Base-by-base conservation (phyloP, 75 land plant species). In the Selaginella moellendorffii region DNA sequence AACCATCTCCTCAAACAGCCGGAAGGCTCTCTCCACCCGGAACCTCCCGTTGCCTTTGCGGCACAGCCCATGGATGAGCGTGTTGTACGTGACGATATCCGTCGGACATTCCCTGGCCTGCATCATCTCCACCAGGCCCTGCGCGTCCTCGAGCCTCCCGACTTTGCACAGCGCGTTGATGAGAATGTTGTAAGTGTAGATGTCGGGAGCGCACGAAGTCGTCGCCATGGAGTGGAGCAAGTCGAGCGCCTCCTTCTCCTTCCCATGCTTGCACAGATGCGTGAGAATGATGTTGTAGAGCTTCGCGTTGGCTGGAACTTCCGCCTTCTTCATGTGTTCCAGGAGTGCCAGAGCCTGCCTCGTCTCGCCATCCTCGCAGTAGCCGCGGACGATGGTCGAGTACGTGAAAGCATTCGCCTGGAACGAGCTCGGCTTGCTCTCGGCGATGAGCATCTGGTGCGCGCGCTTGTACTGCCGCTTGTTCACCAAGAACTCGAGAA, bases 171-270 rank as follows among this genome's bases (percentile, higher is more conserved):
- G 46, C 14, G 46, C 46, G 14, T 36, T 36, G 46, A 36, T 14
- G 14, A 36, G 5, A 14, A 36, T 36, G 46, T 92, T 92, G 67
- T 72, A 92, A 1, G 97, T 88, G 62, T 68, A 85, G 21, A 74
- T 68, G 74, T 92, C 85, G 28, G 95, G 79, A 5, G 46, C 14
- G 46, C 46, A 36, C 46, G 46, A 36, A 5, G 46, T 5, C 10
- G 46, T 5, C 46, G 46, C 14, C 46, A 36, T 36, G 10, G 46
- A 5, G 14, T 36, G 46, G 10, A 36, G 46, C 14, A 36, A 5
- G 10, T 36, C 46, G 14, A 36, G 46, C 10, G 46, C 46, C 14
- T 36, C 46, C 46, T 36, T 36, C 46, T 36, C 46, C 46, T 36
- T 36, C 5, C 46, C 46, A 36, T 5, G 46, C 14, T 36, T 36